Evolutionary conservation across 306 rosid genomes (phyloP), one percentile per base, ranked within the genome.

Genomic region (Lupinus albus): DNA sequence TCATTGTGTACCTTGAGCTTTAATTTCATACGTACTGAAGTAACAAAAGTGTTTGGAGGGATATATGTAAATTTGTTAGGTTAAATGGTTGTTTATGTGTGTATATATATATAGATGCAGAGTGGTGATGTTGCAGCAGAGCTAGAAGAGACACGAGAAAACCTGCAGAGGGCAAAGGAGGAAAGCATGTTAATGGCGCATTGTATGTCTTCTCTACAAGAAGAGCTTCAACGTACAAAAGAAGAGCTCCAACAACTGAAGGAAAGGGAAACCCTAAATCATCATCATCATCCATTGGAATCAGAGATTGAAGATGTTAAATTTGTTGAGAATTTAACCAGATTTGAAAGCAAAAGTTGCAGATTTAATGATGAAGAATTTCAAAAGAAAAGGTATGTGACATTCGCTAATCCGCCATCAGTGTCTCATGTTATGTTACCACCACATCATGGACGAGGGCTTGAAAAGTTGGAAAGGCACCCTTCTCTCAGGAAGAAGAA

Each of bases 331-430:
- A 83, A 79, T 10, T 48, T 88, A 0, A 73, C 78, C 11, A 84
- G 72, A 30, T 74, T 85, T 28, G 81, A 66, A 2, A 69, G 32
- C 17, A 82, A 75, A 28, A 73, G 75, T 53, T 81, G 45, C 0
- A 67, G 75, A 5, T 51, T 67, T 30, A 55, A 70, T 8, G 71
- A 66, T 9, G 78, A 73, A 35, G 97, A 90, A 52, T 90, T 90
- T 28, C 97, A 93, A 39, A 93, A 90, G 88, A 90, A 86, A 76
- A 82, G 93, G 73, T 93, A 90, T 10, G 97, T 93, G 65, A 88
- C 97, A 0, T 88, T 88, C 65, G 97, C 95, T 8, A 85, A 89
- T 72, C 86, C 91, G 0, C 89, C 97, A 0, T 86, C 93, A 0
- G 63, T 58, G 0, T 73, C 84, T 42, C 86, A 84, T 36, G 79